A percentile compares a stretch with the other conserved stretches of the same genome.
Conservation (phyloP, 1,284 basidiomycete genomes). For the Cronartium quercuum region DNA sequence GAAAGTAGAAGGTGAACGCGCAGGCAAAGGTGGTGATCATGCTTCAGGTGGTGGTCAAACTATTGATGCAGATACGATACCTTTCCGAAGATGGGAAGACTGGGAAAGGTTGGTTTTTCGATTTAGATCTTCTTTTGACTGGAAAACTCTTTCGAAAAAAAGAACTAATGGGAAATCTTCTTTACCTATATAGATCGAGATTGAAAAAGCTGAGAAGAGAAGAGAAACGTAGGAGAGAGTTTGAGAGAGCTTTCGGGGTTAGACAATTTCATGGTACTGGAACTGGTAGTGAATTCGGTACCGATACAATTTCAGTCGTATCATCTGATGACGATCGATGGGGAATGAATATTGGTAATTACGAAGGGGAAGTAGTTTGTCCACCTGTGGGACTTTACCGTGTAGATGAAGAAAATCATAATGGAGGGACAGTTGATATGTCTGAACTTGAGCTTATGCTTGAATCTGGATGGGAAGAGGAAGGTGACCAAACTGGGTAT, state of each 20-base stretch:
- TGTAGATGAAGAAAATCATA: too few relatives aligned
- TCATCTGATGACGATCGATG: conserved; percentile 73
- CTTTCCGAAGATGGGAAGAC: conserved; percentile 94
- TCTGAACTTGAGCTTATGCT: too few relatives aligned
- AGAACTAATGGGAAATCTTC: conserved; percentile 40
- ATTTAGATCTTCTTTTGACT: conserved; percentile 57
- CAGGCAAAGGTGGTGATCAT: conserved; percentile 51
- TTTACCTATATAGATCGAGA: conserved; percentile 31
- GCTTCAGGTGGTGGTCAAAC: conserved; percentile 46
- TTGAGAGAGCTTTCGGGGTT: conserved; percentile 56
- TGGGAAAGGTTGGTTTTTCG: conserved; percentile 86
- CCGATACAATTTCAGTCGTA: conserved; percentile 62
- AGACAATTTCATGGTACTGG: conserved; percentile 42
- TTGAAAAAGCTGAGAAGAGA: conserved; percentile 43
- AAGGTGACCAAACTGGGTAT: too few relatives aligned
- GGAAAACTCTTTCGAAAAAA: conserved; percentile 38
- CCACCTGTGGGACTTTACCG: too few relatives aligned
- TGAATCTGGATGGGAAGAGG: too few relatives aligned
- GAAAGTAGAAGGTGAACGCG: conserved; percentile 80
- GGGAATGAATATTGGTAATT: conserved; percentile 57
- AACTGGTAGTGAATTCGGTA: conserved; percentile 49
- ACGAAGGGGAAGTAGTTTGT: conserved; percentile 42
- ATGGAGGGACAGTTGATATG: too few relatives aligned
- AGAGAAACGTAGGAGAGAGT: conserved; percentile 52
- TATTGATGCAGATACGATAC: conserved; percentile 71